Percentiles rank a stretch among this genome's conserved stretches.
Conservation (phyloP, 1,139 yeast genomes). For the Sugiyamaella novakii region DNA sequence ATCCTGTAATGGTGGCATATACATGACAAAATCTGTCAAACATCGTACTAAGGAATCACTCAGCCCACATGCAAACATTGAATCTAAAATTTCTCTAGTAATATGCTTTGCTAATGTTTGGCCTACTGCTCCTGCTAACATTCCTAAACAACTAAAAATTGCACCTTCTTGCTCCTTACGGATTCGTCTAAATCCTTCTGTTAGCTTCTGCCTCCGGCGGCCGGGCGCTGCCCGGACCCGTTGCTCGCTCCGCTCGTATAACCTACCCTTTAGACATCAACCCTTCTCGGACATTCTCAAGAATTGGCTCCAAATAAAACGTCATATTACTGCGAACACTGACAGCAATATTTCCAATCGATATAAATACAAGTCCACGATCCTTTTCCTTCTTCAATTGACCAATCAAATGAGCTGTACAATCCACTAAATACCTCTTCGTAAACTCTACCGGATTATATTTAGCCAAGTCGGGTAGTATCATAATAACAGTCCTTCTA, state of each 20-base stretch:
- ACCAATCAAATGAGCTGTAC: constrained; percentile 73
- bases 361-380: constrained; percentile 72
- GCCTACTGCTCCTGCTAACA: constrained; percentile 85
- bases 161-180: constrained; percentile 83
- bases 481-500: constrained; percentile 78
- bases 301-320: constrained; percentile 81
- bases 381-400: constrained; percentile 80
- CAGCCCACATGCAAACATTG: constrained; percentile 80
- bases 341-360: constrained; percentile 82
- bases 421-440: constrained; percentile 76
- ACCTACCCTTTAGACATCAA: constrained; percentile 60
- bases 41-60: constrained; percentile 80
- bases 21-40: constrained; percentile 62
- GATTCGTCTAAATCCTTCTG: constrained; percentile 44
- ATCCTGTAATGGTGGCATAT: constrained; percentile 79
- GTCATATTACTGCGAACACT: constrained; percentile 88
- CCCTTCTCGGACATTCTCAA: constrained; percentile 83
- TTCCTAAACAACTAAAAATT: constrained; percentile 84
- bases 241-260: constrained; percentile 1
- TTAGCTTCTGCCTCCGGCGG: constrained; percentile 17
- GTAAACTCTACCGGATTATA: constrained; percentile 79
- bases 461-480: constrained; percentile 79
- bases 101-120: constrained; percentile 92
- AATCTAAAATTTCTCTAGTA: constrained; percentile 76
- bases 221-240: constrained; percentile 14